Percentiles rank a stretch among this genome's conserved stretches.
Conservation (phyloP, 2,329 filamentous ascomycete species). For the Cladobotryum protrusum region DNA sequence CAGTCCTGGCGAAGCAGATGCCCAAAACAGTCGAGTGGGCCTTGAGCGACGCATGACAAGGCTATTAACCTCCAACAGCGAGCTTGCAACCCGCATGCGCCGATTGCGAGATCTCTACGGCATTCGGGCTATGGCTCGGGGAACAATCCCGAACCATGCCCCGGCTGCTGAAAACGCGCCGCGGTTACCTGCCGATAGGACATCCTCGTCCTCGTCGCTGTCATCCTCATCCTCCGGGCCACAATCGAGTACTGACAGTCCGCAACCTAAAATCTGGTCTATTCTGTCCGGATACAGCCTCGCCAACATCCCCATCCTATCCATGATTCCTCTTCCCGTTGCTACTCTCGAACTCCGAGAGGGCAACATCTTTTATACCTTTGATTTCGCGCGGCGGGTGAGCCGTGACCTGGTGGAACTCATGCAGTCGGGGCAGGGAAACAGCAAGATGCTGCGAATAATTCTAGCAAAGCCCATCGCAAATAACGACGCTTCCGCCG, state of each 20-base stretch:
- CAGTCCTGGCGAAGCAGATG: slow-evolving; percentile 31
- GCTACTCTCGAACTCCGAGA: slow-evolving; percentile 25
- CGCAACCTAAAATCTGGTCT: slow-evolving; percentile 15
- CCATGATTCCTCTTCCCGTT: slow-evolving; percentile 27
- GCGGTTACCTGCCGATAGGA: slow-evolving; percentile 10
- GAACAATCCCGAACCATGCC: slow-evolving; percentile 14
- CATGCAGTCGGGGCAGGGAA: slow-evolving; percentile 15
- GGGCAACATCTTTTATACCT: slow-evolving; percentile 27
- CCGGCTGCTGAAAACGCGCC: slow-evolving; percentile 11
- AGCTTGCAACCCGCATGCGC: slow-evolving; percentile 27
- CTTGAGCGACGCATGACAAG: slow-evolving; percentile 28
- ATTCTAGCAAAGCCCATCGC: slow-evolving; percentile 9
- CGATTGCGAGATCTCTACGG: slow-evolving; percentile 19
- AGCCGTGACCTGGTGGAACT: slow-evolving; percentile 24
- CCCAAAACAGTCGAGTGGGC: slow-evolving; percentile 29
- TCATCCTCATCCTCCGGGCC: slow-evolving; percentile 6
- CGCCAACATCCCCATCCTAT: slow-evolving; percentile 25
- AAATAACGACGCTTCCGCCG: slow-evolving; percentile 1
- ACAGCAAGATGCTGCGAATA: slow-evolving; percentile 12
- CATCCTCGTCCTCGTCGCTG: slow-evolving; percentile 13
- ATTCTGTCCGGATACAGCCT: slow-evolving; percentile 26
- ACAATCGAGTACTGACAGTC: slow-evolving; percentile 3
- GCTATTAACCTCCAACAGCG: slow-evolving; percentile 29
- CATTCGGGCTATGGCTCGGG: slow-evolving; percentile 12
- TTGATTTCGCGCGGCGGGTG: slow-evolving; percentile 21